A percentile compares a stretch with the other conserved stretches of the same genome.
Evolutionary conservation across 2,329 filamentous ascomycete genomes (phyloP).

Genomic region (Chaetomiaceae sp.): DNA sequence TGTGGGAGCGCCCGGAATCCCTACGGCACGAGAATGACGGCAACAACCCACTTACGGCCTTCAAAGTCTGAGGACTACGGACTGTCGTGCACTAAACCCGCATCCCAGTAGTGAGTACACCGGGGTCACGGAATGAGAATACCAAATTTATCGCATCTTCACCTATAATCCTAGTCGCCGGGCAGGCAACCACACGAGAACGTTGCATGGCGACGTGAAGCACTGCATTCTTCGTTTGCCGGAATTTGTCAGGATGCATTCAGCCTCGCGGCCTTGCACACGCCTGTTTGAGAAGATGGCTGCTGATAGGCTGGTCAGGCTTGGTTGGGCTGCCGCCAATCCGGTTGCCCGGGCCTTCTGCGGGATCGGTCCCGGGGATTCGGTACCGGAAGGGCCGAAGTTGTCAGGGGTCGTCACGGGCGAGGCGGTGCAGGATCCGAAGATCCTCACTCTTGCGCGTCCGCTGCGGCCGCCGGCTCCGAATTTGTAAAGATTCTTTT

Average conservation of each 20-base stretch:
- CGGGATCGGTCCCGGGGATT: background rate
- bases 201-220: background rate
- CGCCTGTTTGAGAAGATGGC: background rate
- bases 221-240: background rate
- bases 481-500: background rate
- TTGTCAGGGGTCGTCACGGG: background rate
- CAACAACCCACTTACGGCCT: too few relatives aligned
- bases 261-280: conserved; percentile 1
- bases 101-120: too few relatives aligned
- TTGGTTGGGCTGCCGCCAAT: background rate
- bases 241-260: background rate
- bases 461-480: background rate
- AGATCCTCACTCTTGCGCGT: background rate
- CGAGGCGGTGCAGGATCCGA: conserved; percentile 2
- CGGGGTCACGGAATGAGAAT: background rate
- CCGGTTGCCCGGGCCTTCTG: background rate
- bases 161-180: background rate
- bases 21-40: too few relatives aligned
- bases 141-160: background rate
- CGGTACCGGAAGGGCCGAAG: conserved; percentile 6
- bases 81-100: too few relatives aligned
- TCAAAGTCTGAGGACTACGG: too few relatives aligned
- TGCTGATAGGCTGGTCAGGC: background rate
- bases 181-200: background rate
- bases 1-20: too few relatives aligned